Evolutionary conservation across 768 basidiomycete genomes (phyloP), one percentile per base, ranked within the genome.

Genomic region (Tulasnella sp.): DNA sequence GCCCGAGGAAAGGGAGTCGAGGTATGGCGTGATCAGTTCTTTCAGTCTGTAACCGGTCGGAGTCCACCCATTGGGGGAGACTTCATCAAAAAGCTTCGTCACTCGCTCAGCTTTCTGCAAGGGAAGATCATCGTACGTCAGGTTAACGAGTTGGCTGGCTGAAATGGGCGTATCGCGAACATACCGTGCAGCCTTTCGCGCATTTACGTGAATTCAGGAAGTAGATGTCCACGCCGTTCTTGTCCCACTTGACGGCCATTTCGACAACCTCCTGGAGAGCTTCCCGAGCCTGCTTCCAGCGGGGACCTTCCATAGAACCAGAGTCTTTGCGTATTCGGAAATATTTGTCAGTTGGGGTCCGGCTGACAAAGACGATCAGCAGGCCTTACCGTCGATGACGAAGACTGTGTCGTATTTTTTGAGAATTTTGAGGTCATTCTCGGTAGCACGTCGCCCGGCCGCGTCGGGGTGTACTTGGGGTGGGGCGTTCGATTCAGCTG

Each of bases 191-290:
- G 64, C 64, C 14, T 3, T 31, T 69, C 64, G 34, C 64, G 64
- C 64, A 28, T 34, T 69, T 69, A 69, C 31, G 64, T 69, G 64
- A 69, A 81, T 92, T 92, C 76, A 93, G 83, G 85, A 93, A 93
- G 82, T 90, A 85, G 6, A 93, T 86, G 80, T 93, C 92, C 58
- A 93, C 89, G 3, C 92, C 92, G 79, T 92, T 88, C 6, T 81
- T 83, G 81, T 91, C 91, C 76, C 92, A 91, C 64, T 84, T 80
- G 1, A 87, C 84, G 0, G 91, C 91, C 9, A 85, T 85, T 8
- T 87, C 85, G 22, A 90, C 91, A 16, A 93, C 86, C 3, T 85
- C 84, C 64, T 87, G 86, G 42, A 92, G 86, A 3, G 90, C 90
- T 37, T 87, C 83, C 64, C 85, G 83, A 1, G 90, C 89, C 88